Percentiles rank a stretch among this genome's conserved stretches.
Conservation (phyloP, 306 rosid genomes). For the Astragalus glycyphyllos region DNA sequence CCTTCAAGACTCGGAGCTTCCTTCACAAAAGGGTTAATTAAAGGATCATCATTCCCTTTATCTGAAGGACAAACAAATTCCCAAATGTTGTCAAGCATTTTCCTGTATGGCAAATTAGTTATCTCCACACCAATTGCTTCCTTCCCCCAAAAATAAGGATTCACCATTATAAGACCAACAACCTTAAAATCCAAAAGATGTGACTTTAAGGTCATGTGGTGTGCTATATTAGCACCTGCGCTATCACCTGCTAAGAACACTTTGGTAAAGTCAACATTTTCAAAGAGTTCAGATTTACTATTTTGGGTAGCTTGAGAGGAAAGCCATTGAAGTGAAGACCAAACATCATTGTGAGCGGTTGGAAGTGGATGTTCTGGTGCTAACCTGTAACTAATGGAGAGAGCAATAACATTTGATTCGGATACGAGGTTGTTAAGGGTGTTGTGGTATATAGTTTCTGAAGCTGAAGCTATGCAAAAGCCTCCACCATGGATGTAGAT, state of each 20-base stretch:
- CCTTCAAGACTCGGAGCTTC: slow-evolving; percentile 64
- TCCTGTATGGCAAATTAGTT: slow-evolving; percentile 48
- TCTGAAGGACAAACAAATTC: slow-evolving; percentile 73
- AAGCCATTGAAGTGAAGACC: slow-evolving; percentile 73
- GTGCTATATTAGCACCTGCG: slow-evolving; percentile 78
- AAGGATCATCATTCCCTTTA: slow-evolving; percentile 65
- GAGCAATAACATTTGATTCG: slow-evolving; percentile 55
- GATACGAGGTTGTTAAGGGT: slow-evolving; percentile 67
- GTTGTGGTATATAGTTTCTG: slow-evolving; percentile 76
- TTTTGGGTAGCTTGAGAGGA: neutral
- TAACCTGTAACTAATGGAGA: slow-evolving; percentile 70
- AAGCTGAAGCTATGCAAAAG: slow-evolving; percentile 62
- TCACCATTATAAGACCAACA: slow-evolving; percentile 57
- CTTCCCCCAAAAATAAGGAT: slow-evolving; percentile 90
- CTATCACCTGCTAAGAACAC: slow-evolving; percentile 84
- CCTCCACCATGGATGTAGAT: slow-evolving; percentile 89
- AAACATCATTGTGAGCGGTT: slow-evolving; percentile 69
- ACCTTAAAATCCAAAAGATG: slow-evolving; percentile 43
- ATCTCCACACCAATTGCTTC: slow-evolving; percentile 68
- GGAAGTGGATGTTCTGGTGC: slow-evolving; percentile 89
- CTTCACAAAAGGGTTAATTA: slow-evolving; percentile 75
- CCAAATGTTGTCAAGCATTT: slow-evolving; percentile 89
- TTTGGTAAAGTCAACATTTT: slow-evolving; percentile 50
- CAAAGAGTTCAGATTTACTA: neutral
- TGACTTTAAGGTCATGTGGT: slow-evolving; percentile 59